Base-by-base conservation (phyloP, 2,329 filamentous ascomycete genomes). In the Ciborinia camelliae region DNA sequence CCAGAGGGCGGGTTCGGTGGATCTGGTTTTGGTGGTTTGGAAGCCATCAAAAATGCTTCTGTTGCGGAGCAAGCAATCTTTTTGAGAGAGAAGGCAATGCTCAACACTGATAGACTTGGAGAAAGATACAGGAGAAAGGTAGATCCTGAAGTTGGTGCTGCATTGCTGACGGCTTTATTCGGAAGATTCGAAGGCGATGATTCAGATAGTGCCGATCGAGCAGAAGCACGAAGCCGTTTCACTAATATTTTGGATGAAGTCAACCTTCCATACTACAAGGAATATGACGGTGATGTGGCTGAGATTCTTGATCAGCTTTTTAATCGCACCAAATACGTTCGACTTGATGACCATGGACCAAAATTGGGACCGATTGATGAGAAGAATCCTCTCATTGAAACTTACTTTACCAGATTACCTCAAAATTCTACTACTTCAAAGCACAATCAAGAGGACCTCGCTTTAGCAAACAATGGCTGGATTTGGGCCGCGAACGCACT, bases 401-500 rank as follows among this genome's bases (percentile, higher is more conserved):
- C 90, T 0, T 99, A 99, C 79, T 99, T 99, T 77, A 98, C 95
- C 0, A 87, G 94, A 35, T 81, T 99, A 48, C 91, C 93, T 1
- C 76, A 84, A 37, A 97, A 96, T 71, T 86, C 90, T 14, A 86
- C 83, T 14, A 97, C 95, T 0, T 83, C 86, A 67, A 88, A 91
- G 73, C 89, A 96, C 73, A 87, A 87, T 65, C 82, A 87, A 1
- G 88, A 89, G 65, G 89, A 92, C 51, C 82, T 96, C 53, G 91
- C 91, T 2, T 79, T 99, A 60, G 93, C 89, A 48, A 98, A 98
- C 78, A 99, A 99, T 74, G 95, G 95, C 51, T 99, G 95, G 95
- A 93, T 99, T 10, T 99, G 95, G 95, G 94, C 91, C 65, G 94
- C 94, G 7, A 96, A 98, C 78, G 94, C 95, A 1, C 84, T 98